Evolutionary conservation across 352 stramenopile genomes (phyloP), one percentile per base, ranked within the genome.

Genomic region (Phytophthora cactorum): DNA sequence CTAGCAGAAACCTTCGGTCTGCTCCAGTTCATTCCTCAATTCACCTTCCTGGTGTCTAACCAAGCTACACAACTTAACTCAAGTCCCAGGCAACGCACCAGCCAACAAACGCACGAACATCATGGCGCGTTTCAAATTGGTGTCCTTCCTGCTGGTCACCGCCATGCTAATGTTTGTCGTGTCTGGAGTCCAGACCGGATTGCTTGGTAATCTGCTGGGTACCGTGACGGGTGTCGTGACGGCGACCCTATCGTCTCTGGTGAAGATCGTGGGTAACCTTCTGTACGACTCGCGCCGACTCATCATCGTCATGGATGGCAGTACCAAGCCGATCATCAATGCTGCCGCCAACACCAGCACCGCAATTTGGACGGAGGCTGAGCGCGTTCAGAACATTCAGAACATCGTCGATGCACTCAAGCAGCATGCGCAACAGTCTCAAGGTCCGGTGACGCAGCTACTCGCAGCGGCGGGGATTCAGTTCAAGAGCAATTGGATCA

Each of bases 401-500:
- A 67, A 50, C 6, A 59, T 79, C 54, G 49, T 75, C 27, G 25
- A 39, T 34, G 64, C 56, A 25, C 68, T 79, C 27, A 31, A 77
- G 39, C 22, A 53, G 11, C 34, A 75, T 27, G 46, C 68, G 3
- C 28, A 63, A 17, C 0, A 50, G 0, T 52, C 2, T 11, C 68
- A 76, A 66, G 49, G 25, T 14, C 50, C 62, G 0, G 38, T 78
- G 31, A 31, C 55, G 8, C 17, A 65, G 14, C n/a, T 79, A 4
- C 56, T 79, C 25, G 7, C 4, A 12, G 2, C 8, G 15, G 10
- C 32, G 5, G 63, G 55, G 0, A 25, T 70, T 11, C 9, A 52
- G 10, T 76, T 62, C 41, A 43, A 61, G 17, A 63, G 41, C 27
- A 43, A 66, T 36, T 84, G 77, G 77, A 79, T 84, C 64, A 73